phyloP scores from a whole-genome alignment of 225 moss, liverwort and hornwort genomes.

The Takakia lepidozioides region DNA sequence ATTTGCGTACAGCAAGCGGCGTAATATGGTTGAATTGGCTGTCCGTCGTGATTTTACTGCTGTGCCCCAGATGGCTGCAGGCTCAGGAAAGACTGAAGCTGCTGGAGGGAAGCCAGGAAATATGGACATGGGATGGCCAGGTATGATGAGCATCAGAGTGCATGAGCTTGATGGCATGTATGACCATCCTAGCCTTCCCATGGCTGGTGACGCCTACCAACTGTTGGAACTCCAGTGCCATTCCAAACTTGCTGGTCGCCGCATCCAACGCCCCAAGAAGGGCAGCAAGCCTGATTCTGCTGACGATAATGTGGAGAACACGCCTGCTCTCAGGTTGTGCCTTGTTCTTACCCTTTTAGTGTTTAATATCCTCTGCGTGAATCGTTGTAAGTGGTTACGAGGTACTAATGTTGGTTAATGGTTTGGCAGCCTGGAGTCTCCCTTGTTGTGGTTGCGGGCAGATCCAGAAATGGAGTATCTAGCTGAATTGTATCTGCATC shows the following conservation, averaged over 20 bases:
- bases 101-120: conserved; percentile 39
- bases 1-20: conserved; percentile 86
- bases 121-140: conserved; percentile 90
- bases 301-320: conserved; percentile 76
- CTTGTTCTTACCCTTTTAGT: too few relatives aligned
- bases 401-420: too few relatives aligned
- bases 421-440: conserved; percentile 86
- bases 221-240: conserved; percentile 96
- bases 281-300: conserved; percentile 74
- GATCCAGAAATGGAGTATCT: conserved; percentile 98
- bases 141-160: conserved; percentile 98
- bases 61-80: conserved; percentile 26
- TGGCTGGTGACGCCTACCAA: conserved; percentile 90
- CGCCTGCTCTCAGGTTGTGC: conserved; percentile 43
- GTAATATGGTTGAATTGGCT: conserved; percentile 97
- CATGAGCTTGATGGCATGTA: conserved; percentile 99
- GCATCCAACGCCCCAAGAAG: conserved; percentile 83
- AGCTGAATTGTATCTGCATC: conserved; percentile 74
- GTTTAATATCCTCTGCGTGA: too few relatives aligned
- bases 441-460: conserved; percentile 91
- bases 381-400: too few relatives aligned
- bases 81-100: conserved; percentile 30
- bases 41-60: conserved; percentile 86
- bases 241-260: conserved; percentile 95
- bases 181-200: conserved; percentile 97